Conservation (phyloP, 2,329 filamentous ascomycete genomes). For the Colletotrichum sp. region DNA sequence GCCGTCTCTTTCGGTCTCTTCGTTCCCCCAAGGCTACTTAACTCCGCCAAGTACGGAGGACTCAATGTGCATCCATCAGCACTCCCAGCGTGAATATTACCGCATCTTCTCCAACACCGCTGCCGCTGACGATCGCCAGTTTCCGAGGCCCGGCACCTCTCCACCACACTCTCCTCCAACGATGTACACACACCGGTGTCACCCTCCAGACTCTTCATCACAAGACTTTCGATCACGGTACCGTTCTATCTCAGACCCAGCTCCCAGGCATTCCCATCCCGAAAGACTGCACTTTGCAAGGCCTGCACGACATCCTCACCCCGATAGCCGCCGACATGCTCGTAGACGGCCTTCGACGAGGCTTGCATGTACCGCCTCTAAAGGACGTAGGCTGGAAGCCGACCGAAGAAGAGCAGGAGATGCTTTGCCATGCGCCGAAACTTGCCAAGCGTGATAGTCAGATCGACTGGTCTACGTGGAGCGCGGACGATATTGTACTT, state of each 20-base stretch:
- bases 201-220: constrained; percentile 87
- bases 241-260: constrained; percentile 73
- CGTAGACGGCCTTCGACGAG: constrained; percentile 63
- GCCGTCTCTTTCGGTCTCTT: constrained; percentile 95
- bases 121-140: constrained; percentile 42
- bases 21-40: constrained; percentile 78
- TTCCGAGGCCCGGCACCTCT: constrained; percentile 87
- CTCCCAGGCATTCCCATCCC: constrained; percentile 60
- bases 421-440: constrained; percentile 69
- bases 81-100: constrained; percentile 71
- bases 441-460: constrained; percentile 68
- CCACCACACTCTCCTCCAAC: constrained; percentile 78
- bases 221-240: constrained; percentile 77
- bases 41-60: constrained; percentile 77
- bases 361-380: constrained; percentile 70
- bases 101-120: neutral
- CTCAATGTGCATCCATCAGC: constrained; percentile 94
- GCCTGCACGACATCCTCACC: constrained; percentile 56
- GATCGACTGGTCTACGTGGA: constrained; percentile 63
- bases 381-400: constrained; percentile 35
- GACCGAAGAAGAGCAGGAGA: constrained; percentile 19
- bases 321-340: constrained; percentile 74
- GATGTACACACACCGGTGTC: constrained; percentile 69
- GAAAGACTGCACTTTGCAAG: constrained; percentile 45
- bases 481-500: constrained; percentile 57